A percentile compares a stretch with the other conserved stretches of the same genome.
These are phyloP conservation scores for Phytopythium kandeliae DNA, from an alignment of 352 stramenopile genomes.

Conservation along the genomic window DNA sequence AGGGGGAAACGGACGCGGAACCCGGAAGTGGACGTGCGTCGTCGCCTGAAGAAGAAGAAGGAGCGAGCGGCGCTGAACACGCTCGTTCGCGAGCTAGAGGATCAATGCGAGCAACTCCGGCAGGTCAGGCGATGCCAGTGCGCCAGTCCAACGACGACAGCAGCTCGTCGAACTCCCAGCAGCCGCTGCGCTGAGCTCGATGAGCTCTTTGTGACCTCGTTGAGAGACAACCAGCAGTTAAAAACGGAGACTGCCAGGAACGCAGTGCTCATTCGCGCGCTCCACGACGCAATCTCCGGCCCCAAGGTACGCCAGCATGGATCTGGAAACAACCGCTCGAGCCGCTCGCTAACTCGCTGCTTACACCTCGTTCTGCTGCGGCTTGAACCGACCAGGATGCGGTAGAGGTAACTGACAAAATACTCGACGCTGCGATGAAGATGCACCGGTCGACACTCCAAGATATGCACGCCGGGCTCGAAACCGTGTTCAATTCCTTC, in stretches of 20 bases:
- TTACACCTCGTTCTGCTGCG: neutral
- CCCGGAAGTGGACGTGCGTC: neutral
- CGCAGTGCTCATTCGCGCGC: neutral
- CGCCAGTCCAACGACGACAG: neutral
- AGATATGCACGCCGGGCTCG: neutral
- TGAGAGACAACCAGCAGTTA: neutral
- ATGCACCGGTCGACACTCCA: neutral
- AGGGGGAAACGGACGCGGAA: neutral
- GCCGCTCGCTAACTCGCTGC: neutral
- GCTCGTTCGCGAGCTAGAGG: conserved; percentile 1
- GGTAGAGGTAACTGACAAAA: neutral
- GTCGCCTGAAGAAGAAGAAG: neutral
- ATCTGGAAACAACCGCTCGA: neutral
- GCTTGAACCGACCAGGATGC: too few species aligned
- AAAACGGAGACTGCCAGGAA: neutral
- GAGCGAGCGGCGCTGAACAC: neutral
- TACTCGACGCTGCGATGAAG: neutral
- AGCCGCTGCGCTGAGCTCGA: neutral
- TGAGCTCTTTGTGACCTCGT: neutral
- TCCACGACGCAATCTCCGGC: neutral
- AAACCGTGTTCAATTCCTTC: neutral
- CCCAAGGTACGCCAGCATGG: neutral
- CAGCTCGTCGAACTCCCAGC: neutral
- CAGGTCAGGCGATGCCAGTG: neutral
- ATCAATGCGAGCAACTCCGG: neutral